Percentiles rank a stretch among this genome's conserved stretches.
Evolutionary conservation across 768 basidiomycete genomes (phyloP).

Genomic region (Sarcodon sp.): DNA sequence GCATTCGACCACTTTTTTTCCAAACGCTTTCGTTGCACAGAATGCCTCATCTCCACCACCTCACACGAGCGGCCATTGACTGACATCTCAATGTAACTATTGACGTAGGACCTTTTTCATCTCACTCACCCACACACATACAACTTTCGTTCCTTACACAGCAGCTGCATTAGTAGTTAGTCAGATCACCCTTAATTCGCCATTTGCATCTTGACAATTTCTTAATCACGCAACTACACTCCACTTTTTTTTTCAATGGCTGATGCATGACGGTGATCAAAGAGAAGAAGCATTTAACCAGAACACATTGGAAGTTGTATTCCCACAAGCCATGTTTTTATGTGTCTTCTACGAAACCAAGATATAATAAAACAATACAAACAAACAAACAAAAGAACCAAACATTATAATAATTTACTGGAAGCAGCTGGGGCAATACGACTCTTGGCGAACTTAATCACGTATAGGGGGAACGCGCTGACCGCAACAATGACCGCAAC

Average conservation of each 20-base stretch:
- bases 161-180: slow-evolving; percentile 7
- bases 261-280: no score
- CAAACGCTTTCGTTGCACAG: slow-evolving; percentile 32
- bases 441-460: slow-evolving; percentile 80
- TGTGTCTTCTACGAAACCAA: no score
- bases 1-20: slow-evolving; percentile 30
- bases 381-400: not conserved
- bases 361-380: no score
- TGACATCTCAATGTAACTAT: no score
- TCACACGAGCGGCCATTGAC: slow-evolving; percentile 11
- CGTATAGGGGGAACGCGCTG: slow-evolving; percentile 83
- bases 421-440: slow-evolving; percentile 87
- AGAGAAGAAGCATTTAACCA: no score
- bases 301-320: no score
- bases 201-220: slow-evolving; percentile 12
- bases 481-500: slow-evolving; percentile 91
- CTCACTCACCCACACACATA: no score
- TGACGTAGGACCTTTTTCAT: no score
- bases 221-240: slow-evolving; percentile 15
- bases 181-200: slow-evolving; percentile 2
- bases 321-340: no score
- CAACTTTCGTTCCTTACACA: no score
- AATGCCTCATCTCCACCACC: slow-evolving; percentile 37
- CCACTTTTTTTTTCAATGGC: slow-evolving; percentile 6
- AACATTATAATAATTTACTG: slow-evolving; percentile 67